phyloP scores from a whole-genome alignment of 2,329 filamentous ascomycete species.

The Trichoderma lentiforme region DNA sequence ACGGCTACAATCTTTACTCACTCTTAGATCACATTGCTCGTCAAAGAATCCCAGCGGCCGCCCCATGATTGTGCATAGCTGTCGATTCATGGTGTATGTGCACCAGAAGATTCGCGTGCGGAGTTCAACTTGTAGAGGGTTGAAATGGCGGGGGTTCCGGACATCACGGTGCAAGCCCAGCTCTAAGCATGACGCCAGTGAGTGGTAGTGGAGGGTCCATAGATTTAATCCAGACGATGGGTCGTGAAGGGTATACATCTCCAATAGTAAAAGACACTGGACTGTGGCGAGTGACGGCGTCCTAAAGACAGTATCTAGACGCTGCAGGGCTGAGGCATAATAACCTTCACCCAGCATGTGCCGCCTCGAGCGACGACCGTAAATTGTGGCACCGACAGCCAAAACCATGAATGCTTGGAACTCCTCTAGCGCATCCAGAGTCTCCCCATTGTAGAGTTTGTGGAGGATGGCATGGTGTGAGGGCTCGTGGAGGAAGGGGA shows the following conservation, averaged over 20 bases:
- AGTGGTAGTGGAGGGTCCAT: slow-evolving; percentile 56
- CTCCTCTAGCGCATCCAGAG: slow-evolving; percentile 29
- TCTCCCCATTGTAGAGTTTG: slow-evolving; percentile 33
- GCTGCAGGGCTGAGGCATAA: slow-evolving; percentile 40
- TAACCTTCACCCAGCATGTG: slow-evolving; percentile 25
- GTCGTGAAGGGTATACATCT: slow-evolving; percentile 50
- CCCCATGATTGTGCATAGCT: slow-evolving; percentile 54
- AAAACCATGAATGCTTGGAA: slow-evolving; percentile 55
- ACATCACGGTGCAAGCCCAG: slow-evolving; percentile 51
- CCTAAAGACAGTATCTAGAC: slow-evolving; percentile 44
- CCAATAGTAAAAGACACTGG: slow-evolving; percentile 45
- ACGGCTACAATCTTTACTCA: background rate
- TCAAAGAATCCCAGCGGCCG: slow-evolving; percentile 53
- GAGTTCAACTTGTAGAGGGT: slow-evolving; percentile 50
- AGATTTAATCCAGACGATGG: slow-evolving; percentile 47
- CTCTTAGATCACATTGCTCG: slow-evolving; percentile 50
- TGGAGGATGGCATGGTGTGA: slow-evolving; percentile 40
- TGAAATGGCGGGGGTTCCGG: slow-evolving; percentile 40
- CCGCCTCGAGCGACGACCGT: slow-evolving; percentile 30
- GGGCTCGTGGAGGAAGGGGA: slow-evolving; percentile 47
- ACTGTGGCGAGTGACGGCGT: slow-evolving; percentile 48
- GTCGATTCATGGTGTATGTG: slow-evolving; percentile 49
- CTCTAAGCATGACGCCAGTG: slow-evolving; percentile 48
- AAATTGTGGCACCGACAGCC: slow-evolving; percentile 45
- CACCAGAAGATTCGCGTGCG: slow-evolving; percentile 55